Base-by-base conservation (phyloP, 441 rosid genomes). In the Erodium moschatum region DNA sequence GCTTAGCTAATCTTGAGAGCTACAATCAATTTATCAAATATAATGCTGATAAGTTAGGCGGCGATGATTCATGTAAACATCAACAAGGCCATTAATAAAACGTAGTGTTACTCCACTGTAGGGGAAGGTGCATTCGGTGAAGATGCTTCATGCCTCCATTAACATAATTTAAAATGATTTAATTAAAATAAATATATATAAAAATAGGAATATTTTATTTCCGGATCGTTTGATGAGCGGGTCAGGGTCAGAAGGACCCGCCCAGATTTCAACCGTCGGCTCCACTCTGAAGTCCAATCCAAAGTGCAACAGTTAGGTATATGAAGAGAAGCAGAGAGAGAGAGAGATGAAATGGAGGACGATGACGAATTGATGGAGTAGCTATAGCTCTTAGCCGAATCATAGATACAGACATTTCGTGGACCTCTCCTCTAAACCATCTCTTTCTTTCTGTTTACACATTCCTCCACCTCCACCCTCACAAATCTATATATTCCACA, bases 361-460 rank as follows among this genome's bases (percentile, higher is more conserved):
- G 40, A 15, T 35, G 65, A 44, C 18, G 64, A 9, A 1, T 9
- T 1, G 2, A 54, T 16, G 61, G 11, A 16, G 24, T 56, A 56
- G 62, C 27, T 56, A 19, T 48, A 48, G 62, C 62, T 18, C 38
- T 1, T 18, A 16, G 12, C 62, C 18, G 62, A 18, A 18, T 16
- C 62, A 16, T 18, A n/a, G 2, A 3, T 12, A 31, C 16, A 7
- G 58, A n/a, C 61, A 44, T 73, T 74, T 64, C 78, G 67, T 82
- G 72, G 20, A 52, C 71, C 67, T 35, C 8, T 35, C 46, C 73
- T 21, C 50, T 33, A 4, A 63, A 18, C 61, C 12, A 75, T 80
- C 79, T 73, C 74, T 78, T 82, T 70, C 87, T 74, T 81, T 15
- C 29, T 1, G 44, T 15, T 35, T 54, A 73, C 74, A 70, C 62